Evolutionary conservation across 2,329 filamentous ascomycete species (phyloP).

Genomic region (Ramularia endophylla): DNA sequence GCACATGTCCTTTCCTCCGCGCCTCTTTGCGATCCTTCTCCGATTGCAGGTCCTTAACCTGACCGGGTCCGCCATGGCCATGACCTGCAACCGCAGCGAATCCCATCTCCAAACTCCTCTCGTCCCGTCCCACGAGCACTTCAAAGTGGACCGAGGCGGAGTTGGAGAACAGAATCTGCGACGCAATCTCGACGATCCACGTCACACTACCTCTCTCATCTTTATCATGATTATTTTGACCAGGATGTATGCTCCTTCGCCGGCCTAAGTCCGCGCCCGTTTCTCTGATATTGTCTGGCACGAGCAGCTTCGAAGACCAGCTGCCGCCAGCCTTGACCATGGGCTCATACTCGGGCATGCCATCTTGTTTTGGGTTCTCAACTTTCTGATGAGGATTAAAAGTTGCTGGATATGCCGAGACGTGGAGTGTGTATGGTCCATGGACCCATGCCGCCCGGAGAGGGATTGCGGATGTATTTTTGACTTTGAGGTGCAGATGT

Average conservation of each 20-base stretch:
- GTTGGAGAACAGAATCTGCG: slow-evolving; percentile 88
- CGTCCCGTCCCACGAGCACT: slow-evolving; percentile 75
- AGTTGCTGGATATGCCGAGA: slow-evolving; percentile 74
- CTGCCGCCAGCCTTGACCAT: slow-evolving; percentile 90
- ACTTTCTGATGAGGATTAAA: slow-evolving; percentile 81
- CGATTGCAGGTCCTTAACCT: slow-evolving; percentile 65
- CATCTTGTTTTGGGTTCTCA: slow-evolving; percentile 53
- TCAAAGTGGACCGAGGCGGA: slow-evolving; percentile 87
- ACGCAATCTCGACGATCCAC: slow-evolving; percentile 88
- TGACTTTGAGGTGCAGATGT: slow-evolving; percentile 76
- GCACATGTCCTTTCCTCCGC: slow-evolving; percentile 56
- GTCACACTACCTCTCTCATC: slow-evolving; percentile 52
- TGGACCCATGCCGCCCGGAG: slow-evolving; percentile 93
- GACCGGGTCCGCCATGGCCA: slow-evolving; percentile 55
- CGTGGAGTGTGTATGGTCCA: slow-evolving; percentile 86
- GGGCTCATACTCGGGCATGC: slow-evolving; percentile 82
- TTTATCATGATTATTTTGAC: slow-evolving; percentile 37
- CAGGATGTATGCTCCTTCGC: slow-evolving; percentile 34
- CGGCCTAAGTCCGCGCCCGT: slow-evolving; percentile 43
- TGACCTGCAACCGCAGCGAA: slow-evolving; percentile 51
- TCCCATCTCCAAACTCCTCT: slow-evolving; percentile 69
- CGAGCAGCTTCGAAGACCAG: slow-evolving; percentile 73
- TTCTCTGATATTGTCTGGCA: slow-evolving; percentile 72
- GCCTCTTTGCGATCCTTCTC: slow-evolving; percentile 44
- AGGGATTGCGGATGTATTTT: slow-evolving; percentile 85